Evolutionary conservation across 73 alveolate genomes (phyloP).

Genomic region (Paramecium sexaurelia): DNA sequence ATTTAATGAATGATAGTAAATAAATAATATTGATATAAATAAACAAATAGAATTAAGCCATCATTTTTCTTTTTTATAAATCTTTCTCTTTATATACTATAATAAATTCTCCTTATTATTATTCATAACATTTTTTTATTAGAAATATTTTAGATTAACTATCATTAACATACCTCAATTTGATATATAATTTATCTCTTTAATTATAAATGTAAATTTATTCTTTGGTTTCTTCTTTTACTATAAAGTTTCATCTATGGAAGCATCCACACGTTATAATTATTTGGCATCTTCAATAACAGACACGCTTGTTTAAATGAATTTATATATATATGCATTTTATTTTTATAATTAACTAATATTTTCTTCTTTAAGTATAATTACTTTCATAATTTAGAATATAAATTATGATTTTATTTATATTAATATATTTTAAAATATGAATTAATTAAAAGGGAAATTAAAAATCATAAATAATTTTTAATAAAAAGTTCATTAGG

Average conservation of each 20-base stretch:
- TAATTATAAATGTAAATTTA: neutral
- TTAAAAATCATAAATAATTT: neutral
- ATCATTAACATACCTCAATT: no score
- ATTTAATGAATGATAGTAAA: neutral
- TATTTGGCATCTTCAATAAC: neutral
- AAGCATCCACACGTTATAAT: neutral
- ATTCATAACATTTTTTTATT: no score
- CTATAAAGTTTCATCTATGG: neutral
- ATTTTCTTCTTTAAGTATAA: neutral
- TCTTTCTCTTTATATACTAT: neutral
- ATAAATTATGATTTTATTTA: neutral
- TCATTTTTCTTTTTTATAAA: neutral
- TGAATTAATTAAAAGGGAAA: neutral
- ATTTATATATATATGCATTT: neutral
- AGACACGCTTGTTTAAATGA: neutral
- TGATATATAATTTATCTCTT: conserved; percentile 7
- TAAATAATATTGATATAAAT: neutral
- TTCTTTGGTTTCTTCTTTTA: conserved; percentile 17
- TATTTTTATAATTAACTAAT: neutral
- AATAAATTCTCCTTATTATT: neutral
- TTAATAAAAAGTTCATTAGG: neutral
- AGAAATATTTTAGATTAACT: no score
- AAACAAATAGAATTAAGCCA: neutral
- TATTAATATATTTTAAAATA: neutral
- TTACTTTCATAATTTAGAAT: no score